phyloP scores from a whole-genome alignment of 129 eudicot genomes.

The Tagetes erecta region DNA sequence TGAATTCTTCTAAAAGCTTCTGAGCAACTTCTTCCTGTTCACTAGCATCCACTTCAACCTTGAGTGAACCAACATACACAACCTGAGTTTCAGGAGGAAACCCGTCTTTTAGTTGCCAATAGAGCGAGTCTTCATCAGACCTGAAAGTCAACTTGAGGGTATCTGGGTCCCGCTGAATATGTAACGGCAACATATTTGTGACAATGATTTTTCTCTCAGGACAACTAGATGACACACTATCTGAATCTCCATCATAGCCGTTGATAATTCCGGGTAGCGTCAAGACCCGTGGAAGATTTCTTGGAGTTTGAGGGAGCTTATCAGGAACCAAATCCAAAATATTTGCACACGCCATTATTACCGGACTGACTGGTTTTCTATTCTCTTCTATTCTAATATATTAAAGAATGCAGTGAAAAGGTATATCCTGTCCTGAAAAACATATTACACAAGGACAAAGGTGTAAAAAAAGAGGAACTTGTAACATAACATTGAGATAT shows the following conservation, averaged over 20 bases:
- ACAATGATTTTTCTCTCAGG: conserved; percentile 69
- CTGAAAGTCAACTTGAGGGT: conserved; percentile 64
- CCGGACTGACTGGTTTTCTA: conserved; percentile 36
- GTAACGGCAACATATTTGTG: conserved; percentile 77
- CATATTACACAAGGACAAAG: conserved; percentile 14
- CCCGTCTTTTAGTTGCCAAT: conserved; percentile 70
- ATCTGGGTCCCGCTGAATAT: conserved; percentile 53
- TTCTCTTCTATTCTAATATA: conserved; percentile 20
- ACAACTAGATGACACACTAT: conserved; percentile 44
- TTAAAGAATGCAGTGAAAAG: conserved; percentile 7
- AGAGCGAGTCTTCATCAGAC: conserved; percentile 68
- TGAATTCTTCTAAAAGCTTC: conserved; percentile 73
- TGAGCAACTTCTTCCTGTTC: conserved; percentile 87
- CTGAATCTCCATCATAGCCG: conserved; percentile 59
- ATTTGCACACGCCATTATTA: conserved; percentile 62
- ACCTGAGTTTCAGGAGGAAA: conserved; percentile 68
- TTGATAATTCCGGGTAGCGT: conserved; percentile 69
- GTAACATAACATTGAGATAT: conserved; percentile 4
- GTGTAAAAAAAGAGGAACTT: conserved; percentile 5
- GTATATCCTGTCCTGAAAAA: conserved; percentile 28
- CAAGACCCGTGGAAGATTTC: conserved; percentile 78
- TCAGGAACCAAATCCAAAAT: conserved; percentile 60
- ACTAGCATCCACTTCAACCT: conserved; percentile 56
- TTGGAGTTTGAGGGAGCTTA: conserved; percentile 75
- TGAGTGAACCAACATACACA: conserved; percentile 77